Conservation (phyloP, 2,329 filamentous ascomycete species). For the Penicillium sp. region DNA sequence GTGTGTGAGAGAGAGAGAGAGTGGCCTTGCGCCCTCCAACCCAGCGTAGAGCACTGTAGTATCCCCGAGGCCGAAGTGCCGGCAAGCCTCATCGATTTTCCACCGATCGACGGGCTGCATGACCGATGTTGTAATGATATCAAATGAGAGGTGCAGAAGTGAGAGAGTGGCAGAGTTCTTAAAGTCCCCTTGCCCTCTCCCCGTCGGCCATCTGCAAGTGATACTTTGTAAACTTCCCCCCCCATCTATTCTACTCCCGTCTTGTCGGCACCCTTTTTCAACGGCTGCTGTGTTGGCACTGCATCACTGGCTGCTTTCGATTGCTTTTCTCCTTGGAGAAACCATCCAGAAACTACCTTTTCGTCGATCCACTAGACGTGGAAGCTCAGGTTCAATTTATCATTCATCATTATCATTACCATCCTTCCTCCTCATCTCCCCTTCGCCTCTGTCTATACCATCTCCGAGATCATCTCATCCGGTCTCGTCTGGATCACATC, state of each 20-base stretch:
- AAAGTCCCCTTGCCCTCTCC: conserved; percentile 26
- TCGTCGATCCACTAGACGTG: background rate
- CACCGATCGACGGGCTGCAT: conserved; percentile 42
- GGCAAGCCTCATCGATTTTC: conserved; percentile 33
- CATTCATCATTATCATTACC: no score
- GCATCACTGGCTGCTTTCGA: conserved; percentile 9
- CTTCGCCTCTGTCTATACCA: background rate
- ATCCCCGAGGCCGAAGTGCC: conserved; percentile 25
- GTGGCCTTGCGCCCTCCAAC: no score
- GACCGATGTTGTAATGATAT: conserved; percentile 39
- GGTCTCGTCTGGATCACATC: no score
- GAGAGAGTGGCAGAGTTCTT: conserved; percentile 23
- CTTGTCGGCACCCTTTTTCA: conserved; percentile 3
- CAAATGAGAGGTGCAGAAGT: conserved; percentile 40
- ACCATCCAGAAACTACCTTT: background rate
- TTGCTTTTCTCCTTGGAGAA: conserved; percentile 4
- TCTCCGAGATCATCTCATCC: no score
- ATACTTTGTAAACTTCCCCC: conserved; percentile 8
- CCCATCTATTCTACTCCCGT: background rate
- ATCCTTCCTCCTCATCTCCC: background rate
- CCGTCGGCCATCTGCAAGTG: conserved; percentile 16
- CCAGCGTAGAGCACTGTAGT: background rate
- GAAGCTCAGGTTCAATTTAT: background rate
- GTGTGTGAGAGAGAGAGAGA: no score
- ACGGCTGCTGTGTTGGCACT: conserved; percentile 19